Evolutionary conservation across 169 alveolate species (phyloP).

Genomic region (Toxoplasma gondii): DNA sequence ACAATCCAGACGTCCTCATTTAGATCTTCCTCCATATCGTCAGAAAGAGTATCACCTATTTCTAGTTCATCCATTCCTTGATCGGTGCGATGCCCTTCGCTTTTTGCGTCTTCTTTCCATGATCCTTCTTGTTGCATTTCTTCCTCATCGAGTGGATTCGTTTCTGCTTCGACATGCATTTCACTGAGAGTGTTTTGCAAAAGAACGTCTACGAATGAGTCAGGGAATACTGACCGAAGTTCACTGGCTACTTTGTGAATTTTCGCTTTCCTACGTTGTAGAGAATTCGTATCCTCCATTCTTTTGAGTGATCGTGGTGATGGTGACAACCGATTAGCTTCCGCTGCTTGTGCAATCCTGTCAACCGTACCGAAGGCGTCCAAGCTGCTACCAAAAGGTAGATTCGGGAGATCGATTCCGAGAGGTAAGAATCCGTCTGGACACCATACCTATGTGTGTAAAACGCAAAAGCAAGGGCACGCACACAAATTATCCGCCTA

Average conservation of each 20-base stretch:
- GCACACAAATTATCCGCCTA: no score
- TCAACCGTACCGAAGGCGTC: conserved; percentile 13
- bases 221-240: neutral
- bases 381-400: conserved; percentile 21
- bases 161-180: neutral
- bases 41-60: neutral
- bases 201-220: neutral
- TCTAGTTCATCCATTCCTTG: neutral
- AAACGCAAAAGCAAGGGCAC: neutral
- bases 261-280: neutral
- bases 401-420: conserved; percentile 1
- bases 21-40: neutral
- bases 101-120: neutral
- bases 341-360: neutral
- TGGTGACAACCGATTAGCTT: neutral
- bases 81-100: neutral
- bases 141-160: neutral
- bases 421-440: conserved; percentile 15
- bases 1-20: conserved; percentile 8
- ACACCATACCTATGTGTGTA: neutral
- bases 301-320: neutral
- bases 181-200: neutral
- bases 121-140: neutral
- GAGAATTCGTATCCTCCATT: neutral
- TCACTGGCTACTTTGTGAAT: neutral